These are phyloP conservation scores for Podaxis mareebaensis DNA, from an alignment of 768 basidiomycete genomes.

Conservation along the genomic window DNA sequence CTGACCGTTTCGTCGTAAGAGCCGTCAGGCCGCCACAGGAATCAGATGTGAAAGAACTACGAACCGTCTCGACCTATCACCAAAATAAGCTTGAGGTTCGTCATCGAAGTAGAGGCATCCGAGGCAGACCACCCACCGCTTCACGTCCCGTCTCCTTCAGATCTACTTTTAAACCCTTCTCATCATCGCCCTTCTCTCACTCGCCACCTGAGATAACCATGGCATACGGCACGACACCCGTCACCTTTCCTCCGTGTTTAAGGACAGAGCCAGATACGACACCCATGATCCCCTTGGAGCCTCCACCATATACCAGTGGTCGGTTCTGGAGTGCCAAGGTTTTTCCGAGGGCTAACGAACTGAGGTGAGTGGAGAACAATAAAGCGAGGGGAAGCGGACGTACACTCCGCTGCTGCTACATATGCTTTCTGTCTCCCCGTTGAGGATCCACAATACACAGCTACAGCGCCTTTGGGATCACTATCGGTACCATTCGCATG, in stretches of 20 bases:
- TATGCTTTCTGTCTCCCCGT: conserved; percentile 63
- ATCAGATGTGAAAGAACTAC: neutral
- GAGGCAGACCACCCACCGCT: conserved; percentile 22
- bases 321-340: conserved; percentile 64
- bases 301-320: conserved; percentile 87
- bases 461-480: conserved; percentile 41
- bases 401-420: conserved; percentile 68
- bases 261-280: conserved; percentile 66
- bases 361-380: neutral
- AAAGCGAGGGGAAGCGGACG: conserved; percentile 22
- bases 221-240: conserved; percentile 77
- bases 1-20: conserved; percentile 29
- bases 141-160: conserved; percentile 28
- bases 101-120: neutral
- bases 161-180: conserved; percentile 21
- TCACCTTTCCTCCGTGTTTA: conserved; percentile 68
- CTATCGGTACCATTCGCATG: neutral
- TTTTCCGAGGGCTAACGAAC: conserved; percentile 60
- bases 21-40: neutral
- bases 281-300: conserved; percentile 85
- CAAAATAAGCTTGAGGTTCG: neutral
- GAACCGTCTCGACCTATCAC: conserved; percentile 33
- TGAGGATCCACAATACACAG: conserved; percentile 85
- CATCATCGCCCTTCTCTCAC: conserved; percentile 43
- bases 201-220: conserved; percentile 71